Base-by-base conservation (phyloP, 768 basidiomycete genomes). In the Sistotremastrum suecicum region DNA sequence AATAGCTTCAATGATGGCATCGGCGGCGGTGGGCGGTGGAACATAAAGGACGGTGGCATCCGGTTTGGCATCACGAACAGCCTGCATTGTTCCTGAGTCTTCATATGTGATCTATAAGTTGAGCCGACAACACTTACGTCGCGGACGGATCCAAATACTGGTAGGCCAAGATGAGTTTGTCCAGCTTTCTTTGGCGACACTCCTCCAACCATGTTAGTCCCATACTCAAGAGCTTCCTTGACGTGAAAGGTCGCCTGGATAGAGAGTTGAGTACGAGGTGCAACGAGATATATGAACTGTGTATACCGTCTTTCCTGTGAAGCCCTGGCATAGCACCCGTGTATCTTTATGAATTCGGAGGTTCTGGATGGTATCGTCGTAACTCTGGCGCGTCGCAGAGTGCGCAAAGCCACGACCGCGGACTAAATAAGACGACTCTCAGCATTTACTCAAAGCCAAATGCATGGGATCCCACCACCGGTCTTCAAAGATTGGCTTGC, bases 21-120 rank as follows among this genome's bases (percentile, higher is more conserved):
- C 92, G 31, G 89, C 95, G 12, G 94, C 94, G 42, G 74, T 72
- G 3, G 92, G 88, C n/a, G 95, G 95, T 4, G 95, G 95, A 9
- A 99, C 95, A 62, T 98, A 99, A 65, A 99, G 79, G 48, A 99
- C 80, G 34, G 89, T 82, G 31, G 95, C 95, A 57, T 98, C 94
- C 7, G 95, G 95, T 51, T 78, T 68, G 38, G 80, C 76, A 51
- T 88, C 81, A 41, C 75, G 68, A 50, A 92, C 90, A 38, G 95
- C 94, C 90, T 95, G 57, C 34, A 34, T 33, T 41, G 38, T 45
- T 39, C 20, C 20, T 20, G 20, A 20, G 20, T 20, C 1, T 20
- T 20, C 20, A 20, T 20, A 20, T 20, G 20, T 20, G 30, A 42
- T 37, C 34, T 34, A 33, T 37, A 29, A 42, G n/a, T 1, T 41